Evolutionary conservation across 495 filamentous ascomycete species (phyloP), one percentile per base, ranked within the genome.

Genomic region (Aspergillus haitiensis): DNA sequence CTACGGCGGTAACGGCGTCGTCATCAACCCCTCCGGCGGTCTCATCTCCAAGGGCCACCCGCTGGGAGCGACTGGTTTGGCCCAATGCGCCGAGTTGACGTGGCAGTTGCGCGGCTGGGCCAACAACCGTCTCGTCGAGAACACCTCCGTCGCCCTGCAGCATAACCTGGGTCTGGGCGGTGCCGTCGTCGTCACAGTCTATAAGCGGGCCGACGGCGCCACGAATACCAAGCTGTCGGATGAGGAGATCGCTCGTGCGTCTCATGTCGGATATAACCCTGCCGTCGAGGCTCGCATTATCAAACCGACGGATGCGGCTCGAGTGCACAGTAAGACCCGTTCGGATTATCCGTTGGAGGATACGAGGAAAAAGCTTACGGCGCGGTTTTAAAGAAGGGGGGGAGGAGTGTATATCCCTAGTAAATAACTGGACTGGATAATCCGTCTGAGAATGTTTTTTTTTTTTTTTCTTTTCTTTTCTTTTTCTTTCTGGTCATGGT

Each of bases 41-140:
- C 81, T 98, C 8, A 97, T 97, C 56, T 93, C 88, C 45, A 98
- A 98, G 75, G 94, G 94, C 32, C 94, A 98, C 70, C 94, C 94
- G 0, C 83, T 98, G 7, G 94, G 94, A 6, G 94, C 94, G 0
- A 93, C 89, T 0, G 94, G 94, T 27, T 75, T 98, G 48, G 94
- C 94, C 13, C 94, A 98, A 75, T 97, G 93, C 66, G 91, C 93
- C 2, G 94, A 98, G 76, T 72, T 98, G 48, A 90, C 94, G 18
- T 98, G 94, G 94, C 94, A 98, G 63, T 76, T 98, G 68, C 79
- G 94, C 42, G 94, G 94, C 2, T 97, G 94, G 94, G 94, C 93
- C 5, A 96, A 92, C 66, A 97, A 97, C 75, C 81, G 94, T 35
- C 75, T 84, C 6, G 84, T 92, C 5, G 75, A 82, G 15, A 81